Base-by-base conservation (phyloP, 805 yeast genomes). In the Cyberlindnera mississippiensis region DNA sequence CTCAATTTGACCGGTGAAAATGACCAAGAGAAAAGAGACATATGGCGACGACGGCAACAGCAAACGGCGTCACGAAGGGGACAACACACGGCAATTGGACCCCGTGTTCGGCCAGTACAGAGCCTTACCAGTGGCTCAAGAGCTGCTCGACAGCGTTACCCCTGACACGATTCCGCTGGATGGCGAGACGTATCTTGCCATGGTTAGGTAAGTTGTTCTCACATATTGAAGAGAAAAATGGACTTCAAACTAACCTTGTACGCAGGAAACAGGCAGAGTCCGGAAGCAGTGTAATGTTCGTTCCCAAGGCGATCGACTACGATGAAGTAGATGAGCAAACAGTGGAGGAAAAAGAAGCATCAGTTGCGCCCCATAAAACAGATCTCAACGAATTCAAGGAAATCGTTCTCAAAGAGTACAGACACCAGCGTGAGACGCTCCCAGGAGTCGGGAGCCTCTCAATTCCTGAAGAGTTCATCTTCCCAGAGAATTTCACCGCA, bases 171-270 rank as follows among this genome's bases (percentile, higher is more conserved):
- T 50, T 6, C 57, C 62, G 2, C 28, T 31, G 3, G 57, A 57
- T 37, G 62, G 52, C 9, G 56, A 55, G 36, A 51, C 50, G 1
- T 57, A 57, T 39, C 30, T 57, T 18, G 60, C 62, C 4, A 40
- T 56, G 38, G 62, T 56, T 14, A 46, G 57, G 46, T 49, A 15
- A 14, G 50, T 35, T n/a, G n/a, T n/a, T n/a, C n/a, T n/a, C n/a
- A n/a, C n/a, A n/a, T n/a, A n/a, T n/a, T n/a, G n/a, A n/a, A n/a
- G n/a, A n/a, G n/a, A n/a, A n/a, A n/a, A n/a, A n/a, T n/a, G n/a
- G n/a, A n/a, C n/a, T n/a, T n/a, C n/a, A n/a, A n/a, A n/a, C n/a
- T n/a, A n/a, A n/a, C n/a, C n/a, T n/a, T n/a, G n/a, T n/a, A n/a
- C n/a, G n/a, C 32, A 41, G 45, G 39, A 41, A 38, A 16, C 40